These are phyloP conservation scores for Fusarium virguliforme DNA, from an alignment of 2,329 filamentous ascomycete species.

Conservation along the genomic window DNA sequence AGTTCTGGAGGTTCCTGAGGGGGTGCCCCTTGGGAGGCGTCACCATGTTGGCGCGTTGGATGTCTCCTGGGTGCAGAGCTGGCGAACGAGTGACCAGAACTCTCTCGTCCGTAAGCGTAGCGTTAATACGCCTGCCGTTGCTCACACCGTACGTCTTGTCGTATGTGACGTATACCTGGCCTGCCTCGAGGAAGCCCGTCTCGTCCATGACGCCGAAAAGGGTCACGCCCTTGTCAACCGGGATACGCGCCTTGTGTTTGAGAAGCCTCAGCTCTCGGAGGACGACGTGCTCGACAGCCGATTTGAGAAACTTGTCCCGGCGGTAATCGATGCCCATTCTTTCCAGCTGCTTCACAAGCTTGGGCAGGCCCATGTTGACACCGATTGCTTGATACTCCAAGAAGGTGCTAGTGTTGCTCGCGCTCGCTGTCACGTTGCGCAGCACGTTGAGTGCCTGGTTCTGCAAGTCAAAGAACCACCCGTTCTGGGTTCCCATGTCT, in stretches of 20 bases:
- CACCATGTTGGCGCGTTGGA: constrained; percentile 76
- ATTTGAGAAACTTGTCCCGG: constrained; percentile 78
- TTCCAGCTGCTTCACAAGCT: constrained; percentile 73
- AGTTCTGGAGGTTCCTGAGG: constrained; percentile 76
- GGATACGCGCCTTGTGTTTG: constrained; percentile 85
- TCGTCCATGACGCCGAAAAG: constrained; percentile 90
- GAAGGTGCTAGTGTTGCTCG: constrained; percentile 76
- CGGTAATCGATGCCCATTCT: constrained; percentile 76
- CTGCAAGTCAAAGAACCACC: constrained; percentile 78
- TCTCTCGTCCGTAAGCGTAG: constrained; percentile 55
- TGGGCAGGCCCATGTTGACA: constrained; percentile 71
- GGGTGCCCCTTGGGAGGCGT: constrained; percentile 74
- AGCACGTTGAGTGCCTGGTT: constrained; percentile 73
- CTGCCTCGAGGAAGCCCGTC: constrained; percentile 76
- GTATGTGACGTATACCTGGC: constrained; percentile 78
- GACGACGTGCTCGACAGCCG: constrained; percentile 78
- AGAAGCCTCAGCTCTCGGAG: constrained; percentile 80
- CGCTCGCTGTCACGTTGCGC: constrained; percentile 70
- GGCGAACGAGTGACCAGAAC: constrained; percentile 84
- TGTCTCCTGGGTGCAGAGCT: constrained; percentile 85
- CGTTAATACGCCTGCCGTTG: constrained; percentile 49
- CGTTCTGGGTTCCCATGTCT: constrained; percentile 74
- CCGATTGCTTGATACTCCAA: constrained; percentile 75
- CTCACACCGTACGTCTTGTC: constrained; percentile 55
- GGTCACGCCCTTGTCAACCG: constrained; percentile 78